Base-by-base conservation (phyloP, 768 basidiomycete genomes). In the Rhodosporidiobolus sp. region DNA sequence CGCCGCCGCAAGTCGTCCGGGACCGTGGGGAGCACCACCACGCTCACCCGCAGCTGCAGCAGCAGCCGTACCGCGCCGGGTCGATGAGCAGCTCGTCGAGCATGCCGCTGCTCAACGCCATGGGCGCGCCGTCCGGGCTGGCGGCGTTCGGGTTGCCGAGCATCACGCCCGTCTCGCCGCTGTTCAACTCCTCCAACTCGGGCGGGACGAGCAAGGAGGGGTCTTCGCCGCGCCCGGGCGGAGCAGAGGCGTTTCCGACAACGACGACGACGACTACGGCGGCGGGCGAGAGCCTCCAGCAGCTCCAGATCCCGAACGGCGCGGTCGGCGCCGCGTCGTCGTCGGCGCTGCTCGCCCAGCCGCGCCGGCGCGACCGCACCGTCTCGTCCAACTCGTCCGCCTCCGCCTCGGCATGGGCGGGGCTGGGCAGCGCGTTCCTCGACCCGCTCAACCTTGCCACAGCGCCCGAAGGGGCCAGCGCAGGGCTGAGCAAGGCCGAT, bases 361-460 rank as follows among this genome's bases (percentile, higher is more conserved):
- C 45, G 17, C n/a, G 43, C n/a, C 32, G 50, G 7, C 55, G 72
- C 26, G 63, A 68, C 34, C 61, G 72, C 19, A 73, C 72, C 43
- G 87, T 88, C 5, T 88, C 88, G 67, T 93, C 91, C 20, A 88
- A 30, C 28, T 43, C 38, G 38, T 43, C 38, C 38, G 91, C 96
- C 66, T 87, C 88, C 28, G 88, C 91, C 10, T 96, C 95, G 77
- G 90, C 94, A 73, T 85, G 89, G 63, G 92, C 92, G 57, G 92
- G 92, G 80, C 95, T 97, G 77, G 92, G 95, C 5, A 83, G 96
- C 50, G 92, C 90, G 11, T 96, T 98, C 81, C 84, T 93, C 74
- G 86, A 96, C 60, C 82, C 83, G 61, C 88, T 97, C 35, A 73
- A 76, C 14, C 67, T 82, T n/a, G 73, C 74, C 17, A 73, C 77